Conservation (phyloP, 257 asterid species). For the Misopates orontium region DNA sequence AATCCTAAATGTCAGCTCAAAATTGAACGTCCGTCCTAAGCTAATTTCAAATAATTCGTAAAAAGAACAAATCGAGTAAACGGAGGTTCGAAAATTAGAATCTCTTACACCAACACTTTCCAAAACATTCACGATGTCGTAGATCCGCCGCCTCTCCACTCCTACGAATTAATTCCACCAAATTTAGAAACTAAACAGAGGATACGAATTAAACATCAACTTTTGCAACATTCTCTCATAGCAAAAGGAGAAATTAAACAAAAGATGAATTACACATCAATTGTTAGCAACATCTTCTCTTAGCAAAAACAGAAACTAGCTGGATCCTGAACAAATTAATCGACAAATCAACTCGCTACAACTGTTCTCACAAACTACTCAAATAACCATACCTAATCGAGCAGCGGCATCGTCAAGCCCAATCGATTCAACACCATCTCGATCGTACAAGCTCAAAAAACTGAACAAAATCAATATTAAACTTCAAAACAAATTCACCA, state of each 20-base stretch:
- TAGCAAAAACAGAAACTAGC: too few species aligned
- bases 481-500: background rate
- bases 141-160: constrained; percentile 98
- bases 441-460: constrained; percentile 76
- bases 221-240: too few species aligned
- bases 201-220: background rate
- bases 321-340: too few species aligned
- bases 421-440: constrained; percentile 73
- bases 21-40: background rate
- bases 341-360: too few species aligned
- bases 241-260: too few species aligned
- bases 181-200: background rate
- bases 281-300: too few species aligned
- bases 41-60: background rate
- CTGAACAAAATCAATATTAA: constrained; percentile 41
- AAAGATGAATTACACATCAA: background rate
- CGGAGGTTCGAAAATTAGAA: background rate
- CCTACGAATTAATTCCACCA: constrained; percentile 39
- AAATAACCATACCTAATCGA: constrained; percentile 7
- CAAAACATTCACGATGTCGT: constrained; percentile 90
- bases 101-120: constrained; percentile 90
- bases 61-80: background rate
- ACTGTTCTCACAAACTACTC: too few species aligned
- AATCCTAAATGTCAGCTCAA: constrained; percentile 21
- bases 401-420: constrained; percentile 96